These are phyloP conservation scores for Penicillium palitans DNA, from an alignment of 2,329 filamentous ascomycete genomes.

Conservation along the genomic window DNA sequence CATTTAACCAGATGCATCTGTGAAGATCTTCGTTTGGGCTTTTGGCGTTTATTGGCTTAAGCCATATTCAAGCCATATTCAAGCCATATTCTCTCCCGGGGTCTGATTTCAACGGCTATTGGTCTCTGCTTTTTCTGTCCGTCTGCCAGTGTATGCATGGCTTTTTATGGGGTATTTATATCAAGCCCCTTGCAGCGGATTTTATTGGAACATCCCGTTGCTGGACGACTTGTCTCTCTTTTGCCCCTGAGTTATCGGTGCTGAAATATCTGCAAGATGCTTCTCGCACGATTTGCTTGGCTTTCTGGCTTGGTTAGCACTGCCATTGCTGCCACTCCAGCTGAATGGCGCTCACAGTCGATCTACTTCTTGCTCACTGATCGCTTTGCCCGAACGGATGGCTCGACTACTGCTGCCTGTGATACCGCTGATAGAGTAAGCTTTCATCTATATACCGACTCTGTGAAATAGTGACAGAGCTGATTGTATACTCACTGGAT, in stretches of 20 bases:
- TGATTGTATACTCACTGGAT: not conserved
- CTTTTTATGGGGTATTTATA: not conserved
- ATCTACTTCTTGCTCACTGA: constrained; percentile 51
- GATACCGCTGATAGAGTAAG: constrained; percentile 28
- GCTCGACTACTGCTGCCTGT: constrained; percentile 38
- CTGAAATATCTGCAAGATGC: constrained; percentile 17
- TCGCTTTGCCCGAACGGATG: constrained; percentile 46
- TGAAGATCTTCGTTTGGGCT: constrained; percentile 1
- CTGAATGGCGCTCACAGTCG: constrained; percentile 44
- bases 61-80: not conserved
- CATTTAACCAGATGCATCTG: not conserved
- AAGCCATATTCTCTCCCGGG: not conserved
- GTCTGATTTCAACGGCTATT: not conserved
- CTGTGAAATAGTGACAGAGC: not conserved
- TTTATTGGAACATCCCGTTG: not conserved
- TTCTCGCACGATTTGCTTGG: constrained; percentile 15
- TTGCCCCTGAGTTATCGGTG: not conserved
- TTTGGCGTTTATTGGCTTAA: not conserved
- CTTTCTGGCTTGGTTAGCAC: constrained; percentile 24
- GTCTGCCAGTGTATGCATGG: not conserved
- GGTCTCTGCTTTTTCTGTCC: too few relatives aligned
- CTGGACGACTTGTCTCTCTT: not conserved
- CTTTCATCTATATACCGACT: not conserved
- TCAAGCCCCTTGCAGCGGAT: not conserved
- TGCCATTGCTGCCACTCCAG: constrained; percentile 34